Base-by-base conservation (phyloP, 1,284 basidiomycete species). In the Bjerkandera adusta region DNA sequence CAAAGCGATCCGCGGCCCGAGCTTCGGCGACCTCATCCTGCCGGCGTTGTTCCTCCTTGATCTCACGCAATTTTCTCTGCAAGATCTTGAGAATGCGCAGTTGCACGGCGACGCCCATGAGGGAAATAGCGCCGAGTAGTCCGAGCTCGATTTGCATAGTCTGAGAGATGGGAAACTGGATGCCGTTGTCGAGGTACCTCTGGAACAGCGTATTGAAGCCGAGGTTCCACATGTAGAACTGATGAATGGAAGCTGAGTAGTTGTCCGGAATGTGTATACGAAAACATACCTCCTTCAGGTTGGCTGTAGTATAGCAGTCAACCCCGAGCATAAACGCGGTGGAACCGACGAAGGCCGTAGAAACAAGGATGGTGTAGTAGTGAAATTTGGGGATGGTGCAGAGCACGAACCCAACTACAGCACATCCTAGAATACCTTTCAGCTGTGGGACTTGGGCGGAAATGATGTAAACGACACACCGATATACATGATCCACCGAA, bases 221-320 rank as follows among this genome's bases (percentile, higher is more conserved):
- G 36, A 98, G 71, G 61, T 97, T 97, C 83, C 89, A 96, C 42
- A 96, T 73, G 68, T 97, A 97, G 69, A 96, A 97, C 88, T 92
- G 52, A 20, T 27, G 38, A 32, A 40, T 16, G 21, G 36, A 24
- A 46, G 34, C 16, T 37, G 7, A 38, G 32, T 10, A 5, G 15
- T 37, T 15, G 32, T 27, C 15, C 18, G 41, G n/a, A 27, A 24
- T 25, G 15, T 20, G 33, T 22, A 25, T 16, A 39, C 5, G 30
- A 8, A 35, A 32, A 64, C 65, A 53, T 54, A 88, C 88, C 76
- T 97, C 95, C 71, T 97, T 97, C 48, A 97, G 76, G 20, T 89
- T 89, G 4, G 86, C 89, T 5, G 89, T 87, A 3, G 92, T 89
- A 65, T 84, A 97, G 67, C 95, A 97, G 67, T 98, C 95, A 42